Conservation (phyloP, 2,329 filamentous ascomycete genomes). For the Trichoderma sp. region DNA sequence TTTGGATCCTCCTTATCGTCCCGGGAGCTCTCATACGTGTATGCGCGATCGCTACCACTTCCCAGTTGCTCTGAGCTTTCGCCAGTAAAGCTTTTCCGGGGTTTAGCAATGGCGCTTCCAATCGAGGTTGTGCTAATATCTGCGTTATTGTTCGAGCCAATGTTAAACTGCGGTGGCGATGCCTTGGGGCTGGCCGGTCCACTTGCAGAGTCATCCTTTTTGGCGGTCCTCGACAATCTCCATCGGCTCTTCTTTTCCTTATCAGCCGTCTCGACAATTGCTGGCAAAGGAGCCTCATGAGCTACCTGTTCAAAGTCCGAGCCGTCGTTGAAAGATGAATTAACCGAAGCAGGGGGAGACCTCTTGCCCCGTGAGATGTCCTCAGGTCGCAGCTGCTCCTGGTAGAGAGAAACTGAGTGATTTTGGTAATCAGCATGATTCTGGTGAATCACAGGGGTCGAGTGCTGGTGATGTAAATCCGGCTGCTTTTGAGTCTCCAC, state of each 20-base stretch:
- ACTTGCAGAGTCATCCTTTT: slow-evolving; percentile 52
- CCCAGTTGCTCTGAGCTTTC: slow-evolving; percentile 48
- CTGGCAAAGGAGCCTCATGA: slow-evolving; percentile 51
- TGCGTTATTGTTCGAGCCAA: slow-evolving; percentile 62
- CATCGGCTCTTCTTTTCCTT: slow-evolving; percentile 68
- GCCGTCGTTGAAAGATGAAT: slow-evolving; percentile 74
- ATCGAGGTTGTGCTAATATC: slow-evolving; percentile 67
- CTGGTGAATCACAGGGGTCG: slow-evolving; percentile 23
- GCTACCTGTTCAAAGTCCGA: slow-evolving; percentile 70
- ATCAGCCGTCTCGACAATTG: slow-evolving; percentile 39
- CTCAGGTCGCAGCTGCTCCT: slow-evolving; percentile 42
- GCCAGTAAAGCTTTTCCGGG: slow-evolving; percentile 48
- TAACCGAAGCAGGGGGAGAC: slow-evolving; percentile 73
- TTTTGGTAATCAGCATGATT: slow-evolving; percentile 35
- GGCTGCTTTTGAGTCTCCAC: slow-evolving; percentile 17
- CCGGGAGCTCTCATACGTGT: slow-evolving; percentile 37
- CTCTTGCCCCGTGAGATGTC: slow-evolving; percentile 59
- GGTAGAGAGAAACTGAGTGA: slow-evolving; percentile 46
- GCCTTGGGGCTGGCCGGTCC: slow-evolving; percentile 38
- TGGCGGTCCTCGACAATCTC: slow-evolving; percentile 62
- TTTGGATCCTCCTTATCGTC: slow-evolving; percentile 52
- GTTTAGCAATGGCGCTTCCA: slow-evolving; percentile 55
- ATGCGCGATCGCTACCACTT: slow-evolving; percentile 38
- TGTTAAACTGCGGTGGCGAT: slow-evolving; percentile 42
- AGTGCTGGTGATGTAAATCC: slow-evolving; percentile 23